Percentiles rank a stretch among this genome's conserved stretches.
These are phyloP conservation scores for Sphaerulina vaccinii DNA, from an alignment of 2,329 filamentous ascomycete species.

Conservation along the genomic window DNA sequence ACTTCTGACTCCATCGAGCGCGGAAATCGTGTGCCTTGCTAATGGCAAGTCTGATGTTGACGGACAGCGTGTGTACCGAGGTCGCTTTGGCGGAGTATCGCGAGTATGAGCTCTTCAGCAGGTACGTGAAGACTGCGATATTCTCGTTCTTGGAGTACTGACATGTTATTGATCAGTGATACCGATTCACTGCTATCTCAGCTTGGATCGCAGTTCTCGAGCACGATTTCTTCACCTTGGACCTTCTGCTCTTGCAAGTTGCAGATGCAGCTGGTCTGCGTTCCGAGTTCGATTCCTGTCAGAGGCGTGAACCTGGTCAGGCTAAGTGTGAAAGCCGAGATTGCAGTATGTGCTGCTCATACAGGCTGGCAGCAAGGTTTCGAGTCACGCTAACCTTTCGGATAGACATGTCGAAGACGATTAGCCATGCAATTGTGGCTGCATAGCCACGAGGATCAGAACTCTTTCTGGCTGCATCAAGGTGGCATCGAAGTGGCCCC, in stretches of 20 bases:
- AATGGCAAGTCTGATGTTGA: slow-evolving; percentile 1
- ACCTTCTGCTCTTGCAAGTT: slow-evolving; percentile 2
- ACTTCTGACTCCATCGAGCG: slow-evolving; percentile 2
- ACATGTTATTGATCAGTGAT: no score
- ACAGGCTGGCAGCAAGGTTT: neutral
- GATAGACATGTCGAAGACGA: slow-evolving; percentile 1
- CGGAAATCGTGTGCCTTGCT: slow-evolving; percentile 4
- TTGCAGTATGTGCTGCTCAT: neutral
- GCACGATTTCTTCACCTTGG: slow-evolving; percentile 1
- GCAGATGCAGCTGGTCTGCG: slow-evolving; percentile 5
- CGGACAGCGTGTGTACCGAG: slow-evolving; percentile 11
- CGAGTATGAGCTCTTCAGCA: slow-evolving; percentile 2
- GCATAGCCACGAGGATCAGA: neutral
- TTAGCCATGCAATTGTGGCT: slow-evolving; percentile 5
- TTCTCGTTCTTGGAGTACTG: neutral
- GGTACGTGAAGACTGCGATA: slow-evolving; percentile 1
- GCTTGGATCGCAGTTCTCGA: slow-evolving; percentile 1
- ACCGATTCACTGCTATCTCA: slow-evolving; percentile 3
- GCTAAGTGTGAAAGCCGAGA: slow-evolving; percentile 6
- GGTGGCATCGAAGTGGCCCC: neutral
- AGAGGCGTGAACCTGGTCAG: neutral
- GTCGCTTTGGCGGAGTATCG: slow-evolving; percentile 1
- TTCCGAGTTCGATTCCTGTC: neutral
- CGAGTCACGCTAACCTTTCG: neutral
- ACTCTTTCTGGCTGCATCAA: slow-evolving; percentile 3